phyloP scores from a whole-genome alignment of 768 basidiomycete species.

The Tulasnella sp. region DNA sequence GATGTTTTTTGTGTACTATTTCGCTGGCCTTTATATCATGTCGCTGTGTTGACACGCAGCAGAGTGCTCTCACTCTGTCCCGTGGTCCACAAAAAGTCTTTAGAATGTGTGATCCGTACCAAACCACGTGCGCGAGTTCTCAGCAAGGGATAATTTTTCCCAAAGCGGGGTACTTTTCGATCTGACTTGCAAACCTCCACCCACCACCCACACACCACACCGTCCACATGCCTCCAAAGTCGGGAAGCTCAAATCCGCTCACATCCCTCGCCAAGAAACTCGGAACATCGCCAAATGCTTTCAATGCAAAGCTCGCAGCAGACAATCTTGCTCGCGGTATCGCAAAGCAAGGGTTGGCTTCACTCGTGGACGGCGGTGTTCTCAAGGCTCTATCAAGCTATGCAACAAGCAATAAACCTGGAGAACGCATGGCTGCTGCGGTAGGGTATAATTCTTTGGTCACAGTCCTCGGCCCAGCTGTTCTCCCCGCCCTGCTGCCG shows the following conservation, averaged over 20 bases:
- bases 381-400: conserved; percentile 70
- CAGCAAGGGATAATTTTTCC: conserved; percentile 9
- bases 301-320: conserved; percentile 82
- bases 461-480: conserved; percentile 61
- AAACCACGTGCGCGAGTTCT: background rate
- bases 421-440: conserved; percentile 71
- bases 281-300: conserved; percentile 58
- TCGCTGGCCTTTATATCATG: conserved; percentile 18
- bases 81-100: conserved; percentile 27
- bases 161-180: conserved; percentile 8
- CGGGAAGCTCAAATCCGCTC: background rate
- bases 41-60: conserved; percentile 30
- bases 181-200: background rate
- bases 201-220: background rate
- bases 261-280: conserved; percentile 50
- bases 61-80: conserved; percentile 27
- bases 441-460: conserved; percentile 76
- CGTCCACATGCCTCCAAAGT: conserved; percentile 3
- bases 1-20: conserved; percentile 10
- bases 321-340: conserved; percentile 75
- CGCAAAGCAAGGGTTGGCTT: conserved; percentile 57
- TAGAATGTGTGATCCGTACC: background rate
- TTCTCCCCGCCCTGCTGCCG: conserved; percentile 70
- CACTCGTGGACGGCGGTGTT: conserved; percentile 56
- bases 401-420: conserved; percentile 42